Conservation (phyloP, 768 basidiomycete genomes). For the Cubamyces sp. region DNA sequence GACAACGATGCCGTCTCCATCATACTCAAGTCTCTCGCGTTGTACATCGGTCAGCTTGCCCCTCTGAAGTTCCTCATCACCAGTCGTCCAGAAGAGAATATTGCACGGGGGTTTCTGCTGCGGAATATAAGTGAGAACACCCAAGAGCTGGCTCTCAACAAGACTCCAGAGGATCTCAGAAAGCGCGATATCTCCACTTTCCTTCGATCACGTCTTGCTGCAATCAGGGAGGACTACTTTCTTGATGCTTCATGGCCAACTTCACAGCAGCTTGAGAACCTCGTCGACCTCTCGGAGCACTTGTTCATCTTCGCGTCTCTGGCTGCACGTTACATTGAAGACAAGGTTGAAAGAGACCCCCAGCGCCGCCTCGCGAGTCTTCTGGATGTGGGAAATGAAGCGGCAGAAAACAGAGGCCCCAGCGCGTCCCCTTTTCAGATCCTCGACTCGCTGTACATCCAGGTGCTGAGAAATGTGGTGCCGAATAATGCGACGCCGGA, state of each 20-base stretch:
- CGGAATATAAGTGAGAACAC: neutral
- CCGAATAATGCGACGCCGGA: too few species aligned
- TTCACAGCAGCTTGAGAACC: neutral
- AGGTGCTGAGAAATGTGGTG: too few species aligned
- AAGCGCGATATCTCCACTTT: conserved; percentile 2
- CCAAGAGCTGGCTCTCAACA: neutral
- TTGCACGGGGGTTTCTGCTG: conserved; percentile 1
- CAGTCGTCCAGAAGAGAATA: conserved; percentile 15
- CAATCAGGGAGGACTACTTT: neutral
- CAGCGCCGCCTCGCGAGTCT: neutral
- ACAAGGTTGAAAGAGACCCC: neutral
- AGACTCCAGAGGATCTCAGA: neutral
- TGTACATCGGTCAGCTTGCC: neutral
- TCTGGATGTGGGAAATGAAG: neutral
- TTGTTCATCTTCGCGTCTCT: conserved; percentile 33
- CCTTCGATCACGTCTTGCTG: neutral
- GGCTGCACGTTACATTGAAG: conserved; percentile 23
- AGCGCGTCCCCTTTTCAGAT: neutral
- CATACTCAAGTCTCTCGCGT: conserved; percentile 9
- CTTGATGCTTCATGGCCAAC: conserved; percentile 5
- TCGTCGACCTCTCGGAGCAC: neutral
- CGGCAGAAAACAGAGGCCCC: neutral
- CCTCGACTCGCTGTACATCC: conserved; percentile 24
- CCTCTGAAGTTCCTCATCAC: conserved; percentile 24
- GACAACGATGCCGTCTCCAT: conserved; percentile 7